Conservation (phyloP, 495 filamentous ascomycete species). For the Penicillium diatomitis region DNA sequence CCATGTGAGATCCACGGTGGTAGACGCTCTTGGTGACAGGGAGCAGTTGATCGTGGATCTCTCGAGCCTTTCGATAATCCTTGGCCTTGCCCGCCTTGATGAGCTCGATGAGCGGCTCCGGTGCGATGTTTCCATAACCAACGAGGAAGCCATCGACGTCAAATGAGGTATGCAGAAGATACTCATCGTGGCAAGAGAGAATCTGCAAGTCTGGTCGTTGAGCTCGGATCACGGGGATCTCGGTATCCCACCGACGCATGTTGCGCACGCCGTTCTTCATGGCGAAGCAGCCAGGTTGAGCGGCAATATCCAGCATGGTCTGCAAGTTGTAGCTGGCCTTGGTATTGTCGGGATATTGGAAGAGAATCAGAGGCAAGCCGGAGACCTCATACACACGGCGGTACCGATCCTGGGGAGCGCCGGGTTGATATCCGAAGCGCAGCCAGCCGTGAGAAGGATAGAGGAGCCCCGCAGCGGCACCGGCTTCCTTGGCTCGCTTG, state of each 20-base stretch:
- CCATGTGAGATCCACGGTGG: conserved; percentile 28
- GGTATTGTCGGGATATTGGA: conserved; percentile 31
- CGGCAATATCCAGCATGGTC: conserved; percentile 29
- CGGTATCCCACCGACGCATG: conserved; percentile 30
- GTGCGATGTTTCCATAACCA: conserved; percentile 31
- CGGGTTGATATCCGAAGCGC: conserved; percentile 27
- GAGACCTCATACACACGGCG: conserved; percentile 22
- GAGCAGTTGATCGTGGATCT: conserved; percentile 22
- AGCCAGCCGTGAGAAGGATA: conserved; percentile 32
- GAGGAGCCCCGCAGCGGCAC: conserved; percentile 25
- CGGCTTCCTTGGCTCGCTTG: conserved; percentile 26
- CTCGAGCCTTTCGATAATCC: conserved; percentile 22
- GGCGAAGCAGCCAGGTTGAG: conserved; percentile 24
- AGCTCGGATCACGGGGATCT: conserved; percentile 24
- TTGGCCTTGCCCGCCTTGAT: conserved; percentile 25
- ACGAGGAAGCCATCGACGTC: conserved; percentile 29
- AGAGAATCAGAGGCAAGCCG: conserved; percentile 25
- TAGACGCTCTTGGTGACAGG: conserved; percentile 25
- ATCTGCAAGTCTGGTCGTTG: conserved; percentile 26
- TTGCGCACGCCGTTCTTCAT: conserved; percentile 33
- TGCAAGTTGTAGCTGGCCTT: conserved; percentile 27
- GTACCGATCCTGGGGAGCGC: conserved; percentile 28
- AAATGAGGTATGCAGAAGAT: conserved; percentile 27
- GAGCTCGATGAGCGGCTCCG: conserved; percentile 24
- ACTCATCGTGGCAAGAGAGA: conserved; percentile 28